Percentiles rank a stretch among this genome's conserved stretches.
These are phyloP conservation scores for Saccharomyces hybrid DNA, from an alignment of 1,139 yeast genomes.

Conservation along the genomic window DNA sequence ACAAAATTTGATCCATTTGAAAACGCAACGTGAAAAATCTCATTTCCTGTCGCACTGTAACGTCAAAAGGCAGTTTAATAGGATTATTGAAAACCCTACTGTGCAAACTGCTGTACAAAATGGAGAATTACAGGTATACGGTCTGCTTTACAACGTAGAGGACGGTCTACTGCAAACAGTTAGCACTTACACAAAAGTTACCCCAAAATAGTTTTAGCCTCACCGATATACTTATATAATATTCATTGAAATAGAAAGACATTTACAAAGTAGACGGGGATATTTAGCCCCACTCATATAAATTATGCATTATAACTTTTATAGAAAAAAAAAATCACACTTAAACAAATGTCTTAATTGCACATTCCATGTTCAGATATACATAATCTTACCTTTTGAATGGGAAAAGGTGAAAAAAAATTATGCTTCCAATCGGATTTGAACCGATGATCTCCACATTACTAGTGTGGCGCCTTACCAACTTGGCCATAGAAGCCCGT, in stretches of 20 bases:
- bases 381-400: too few species aligned
- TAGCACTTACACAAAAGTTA: conserved; percentile 17
- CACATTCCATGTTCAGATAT: neutral
- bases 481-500: conserved; percentile 32
- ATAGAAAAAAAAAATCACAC: neutral
- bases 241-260: neutral
- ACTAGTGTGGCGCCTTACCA: conserved; percentile 34
- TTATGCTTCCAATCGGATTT: conserved; percentile 30
- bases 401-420: conserved; percentile 4
- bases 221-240: neutral
- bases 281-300: neutral
- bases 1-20: conserved; percentile 33
- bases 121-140: conserved; percentile 77
- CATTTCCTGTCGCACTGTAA: conserved; percentile 74
- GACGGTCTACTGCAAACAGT: conserved; percentile 55
- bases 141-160: conserved; percentile 78
- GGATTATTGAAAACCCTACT: conserved; percentile 53
- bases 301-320: neutral
- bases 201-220: neutral
- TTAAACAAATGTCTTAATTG: neutral
- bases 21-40: conserved; percentile 35
- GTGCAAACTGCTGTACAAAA: conserved; percentile 63
- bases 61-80: conserved; percentile 52
- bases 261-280: neutral
- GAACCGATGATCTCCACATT: conserved; percentile 33